These are phyloP conservation scores for Ligustrum vulgare DNA, from an alignment of 257 asterid species.

Conservation along the genomic window DNA sequence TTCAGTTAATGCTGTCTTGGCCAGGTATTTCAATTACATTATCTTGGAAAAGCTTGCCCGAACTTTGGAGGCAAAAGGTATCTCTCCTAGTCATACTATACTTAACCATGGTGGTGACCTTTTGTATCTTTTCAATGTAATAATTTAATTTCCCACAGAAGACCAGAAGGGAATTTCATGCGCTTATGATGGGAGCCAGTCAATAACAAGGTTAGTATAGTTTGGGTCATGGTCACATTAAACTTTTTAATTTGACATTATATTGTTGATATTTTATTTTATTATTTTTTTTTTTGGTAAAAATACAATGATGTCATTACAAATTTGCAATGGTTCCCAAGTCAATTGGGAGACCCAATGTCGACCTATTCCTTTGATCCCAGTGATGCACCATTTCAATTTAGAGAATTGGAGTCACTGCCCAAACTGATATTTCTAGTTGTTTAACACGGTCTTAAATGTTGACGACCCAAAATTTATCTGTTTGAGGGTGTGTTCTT, in stretches of 20 bases:
- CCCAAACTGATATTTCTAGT: neutral
- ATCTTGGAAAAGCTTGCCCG: constrained; percentile 69
- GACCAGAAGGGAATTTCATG: constrained; percentile 29
- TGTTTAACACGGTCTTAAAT: neutral
- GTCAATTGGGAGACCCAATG: neutral
- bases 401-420: neutral
- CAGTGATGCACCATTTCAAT: neutral
- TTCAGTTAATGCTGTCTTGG: constrained; percentile 18
- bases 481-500: too few species aligned
- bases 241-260: constrained; percentile 17
- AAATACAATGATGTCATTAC: neutral
- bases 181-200: constrained; percentile 28
- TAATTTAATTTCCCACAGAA: constrained; percentile 32
- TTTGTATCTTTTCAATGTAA: constrained; percentile 17
- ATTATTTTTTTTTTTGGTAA: neutral
- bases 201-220: constrained; percentile 51
- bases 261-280: neutral
- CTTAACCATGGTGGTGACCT: constrained; percentile 3
- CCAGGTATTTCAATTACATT: constrained; percentile 77
- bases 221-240: constrained; percentile 5
- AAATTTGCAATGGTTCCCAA: neutral
- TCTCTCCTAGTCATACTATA: constrained; percentile 29
- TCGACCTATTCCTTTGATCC: neutral
- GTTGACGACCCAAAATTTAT: too few species aligned
- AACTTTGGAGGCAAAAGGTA: constrained; percentile 54